Conservation (phyloP, 768 basidiomycete genomes). For the Termitomyces sp. region DNA sequence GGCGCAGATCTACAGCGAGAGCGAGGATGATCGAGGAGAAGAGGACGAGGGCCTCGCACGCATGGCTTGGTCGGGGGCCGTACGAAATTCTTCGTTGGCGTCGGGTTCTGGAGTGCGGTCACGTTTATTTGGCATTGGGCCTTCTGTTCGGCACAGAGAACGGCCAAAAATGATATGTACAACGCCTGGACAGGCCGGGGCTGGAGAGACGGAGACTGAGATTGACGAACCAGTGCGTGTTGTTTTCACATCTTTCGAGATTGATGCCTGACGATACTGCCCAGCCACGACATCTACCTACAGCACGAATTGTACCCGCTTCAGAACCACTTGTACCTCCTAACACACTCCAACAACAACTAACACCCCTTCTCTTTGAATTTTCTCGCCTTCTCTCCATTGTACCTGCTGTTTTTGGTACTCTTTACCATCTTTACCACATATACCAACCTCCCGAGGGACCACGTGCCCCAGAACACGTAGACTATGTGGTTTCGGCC, state of each 20-base stretch:
- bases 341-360: slow-evolving; percentile 33
- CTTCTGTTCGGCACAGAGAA: slow-evolving; percentile 18
- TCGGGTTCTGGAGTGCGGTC: slow-evolving; percentile 19
- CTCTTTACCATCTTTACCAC: slow-evolving; percentile 46
- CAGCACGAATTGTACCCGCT: slow-evolving; percentile 51
- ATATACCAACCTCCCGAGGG: slow-evolving; percentile 36
- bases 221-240: slow-evolving; percentile 65
- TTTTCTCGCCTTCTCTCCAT: slow-evolving; percentile 64
- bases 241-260: not conserved
- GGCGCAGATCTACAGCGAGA: slow-evolving; percentile 22
- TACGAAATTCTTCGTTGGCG: not conserved
- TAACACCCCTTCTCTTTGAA: slow-evolving; percentile 63
- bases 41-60: slow-evolving; percentile 26
- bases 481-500: slow-evolving; percentile 63
- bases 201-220: slow-evolving; percentile 78
- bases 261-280: not conserved
- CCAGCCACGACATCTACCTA: slow-evolving; percentile 64
- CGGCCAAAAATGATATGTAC: slow-evolving; percentile 56
- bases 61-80: slow-evolving; percentile 19
- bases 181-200: slow-evolving; percentile 49
- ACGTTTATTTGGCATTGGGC: slow-evolving; percentile 24
- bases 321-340: slow-evolving; percentile 48
- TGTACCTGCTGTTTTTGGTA: slow-evolving; percentile 66
- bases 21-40: slow-evolving; percentile 20
- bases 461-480: slow-evolving; percentile 34